phyloP scores from a whole-genome alignment of 2,329 filamentous ascomycete species.

The Intubia oerlemansii region DNA sequence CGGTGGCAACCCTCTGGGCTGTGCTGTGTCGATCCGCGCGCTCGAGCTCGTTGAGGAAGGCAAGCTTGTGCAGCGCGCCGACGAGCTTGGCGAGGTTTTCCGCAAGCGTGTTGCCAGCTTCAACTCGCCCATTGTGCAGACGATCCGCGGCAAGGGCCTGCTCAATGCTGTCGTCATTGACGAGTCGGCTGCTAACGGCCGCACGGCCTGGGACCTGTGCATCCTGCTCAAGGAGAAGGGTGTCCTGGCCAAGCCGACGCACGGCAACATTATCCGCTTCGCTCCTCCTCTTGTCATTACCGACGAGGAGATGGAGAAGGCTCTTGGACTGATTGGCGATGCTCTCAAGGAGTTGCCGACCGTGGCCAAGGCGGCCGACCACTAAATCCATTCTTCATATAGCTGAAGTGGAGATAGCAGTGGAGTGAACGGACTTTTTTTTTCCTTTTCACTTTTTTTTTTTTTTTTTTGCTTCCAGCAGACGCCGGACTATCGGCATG shows the following conservation, averaged over 20 bases:
- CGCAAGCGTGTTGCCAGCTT: conserved; percentile 56
- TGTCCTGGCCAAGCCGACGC: conserved; percentile 88
- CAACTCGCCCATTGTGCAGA: conserved; percentile 59
- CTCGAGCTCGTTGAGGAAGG: conserved; percentile 89
- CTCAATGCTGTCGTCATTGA: conserved; percentile 95
- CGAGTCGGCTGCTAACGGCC: conserved; percentile 63
- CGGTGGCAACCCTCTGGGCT: conserved; percentile 87
- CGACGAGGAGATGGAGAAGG: conserved; percentile 61
- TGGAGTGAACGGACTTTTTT: too few species aligned
- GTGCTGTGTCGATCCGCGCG: conserved; percentile 84
- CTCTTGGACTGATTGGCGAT: conserved; percentile 60
- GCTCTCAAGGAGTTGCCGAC: conserved; percentile 63
- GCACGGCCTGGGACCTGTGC: conserved; percentile 90
- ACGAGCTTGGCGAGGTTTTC: conserved; percentile 65
- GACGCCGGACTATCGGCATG: too few species aligned
- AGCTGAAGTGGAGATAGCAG: too few species aligned
- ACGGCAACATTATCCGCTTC: conserved; percentile 94
- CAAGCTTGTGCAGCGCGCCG: conserved; percentile 62
- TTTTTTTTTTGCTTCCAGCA: too few species aligned
- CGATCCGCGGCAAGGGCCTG: conserved; percentile 76
- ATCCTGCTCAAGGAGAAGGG: conserved; percentile 92
- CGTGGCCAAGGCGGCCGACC: conserved; percentile 22
- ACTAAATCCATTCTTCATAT: too few species aligned
- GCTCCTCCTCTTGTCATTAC: conserved; percentile 93
- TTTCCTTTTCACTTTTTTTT: not conserved